phyloP scores from a whole-genome alignment of 805 yeast species.

The Wickerhamiella vanderwaltii region DNA sequence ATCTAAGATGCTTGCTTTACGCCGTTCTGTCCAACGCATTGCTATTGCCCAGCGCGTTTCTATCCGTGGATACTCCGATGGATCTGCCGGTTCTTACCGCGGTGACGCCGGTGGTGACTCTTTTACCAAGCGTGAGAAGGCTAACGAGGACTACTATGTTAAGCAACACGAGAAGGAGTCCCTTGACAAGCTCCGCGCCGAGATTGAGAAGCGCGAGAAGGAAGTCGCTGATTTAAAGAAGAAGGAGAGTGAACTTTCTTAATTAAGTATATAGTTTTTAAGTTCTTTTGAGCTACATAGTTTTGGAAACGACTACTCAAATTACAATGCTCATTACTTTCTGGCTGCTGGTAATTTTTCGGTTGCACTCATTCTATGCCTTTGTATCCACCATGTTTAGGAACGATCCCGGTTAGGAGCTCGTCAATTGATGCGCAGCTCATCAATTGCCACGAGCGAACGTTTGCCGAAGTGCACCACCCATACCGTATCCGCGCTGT shows the following conservation, averaged over 20 bases:
- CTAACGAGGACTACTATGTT: conserved; percentile 79
- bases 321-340: background rate
- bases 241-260: conserved; percentile 19
- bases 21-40: conserved; percentile 16
- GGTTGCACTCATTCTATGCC: too few relatives aligned
- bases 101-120: conserved; percentile 49
- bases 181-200: conserved; percentile 44
- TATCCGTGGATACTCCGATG: conserved; percentile 16
- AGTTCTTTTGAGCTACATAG: background rate
- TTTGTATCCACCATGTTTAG: too few relatives aligned
- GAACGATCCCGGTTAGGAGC: too few relatives aligned
- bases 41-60: background rate
- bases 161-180: conserved; percentile 79
- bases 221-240: conserved; percentile 23
- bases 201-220: conserved; percentile 24
- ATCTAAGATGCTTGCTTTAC: conserved; percentile 15
- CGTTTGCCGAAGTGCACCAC: too few relatives aligned
- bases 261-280: conserved; percentile 5
- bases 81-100: conserved; percentile 43
- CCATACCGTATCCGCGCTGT: too few relatives aligned
- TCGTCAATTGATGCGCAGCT: too few relatives aligned
- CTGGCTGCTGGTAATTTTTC: too few relatives aligned
- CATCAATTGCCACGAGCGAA: too few relatives aligned
- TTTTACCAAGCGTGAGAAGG: conserved; percentile 82
- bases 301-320: background rate